Evolutionary conservation across 208 protist species (phyloP).

Genomic region (Naegleria gruberi): DNA sequence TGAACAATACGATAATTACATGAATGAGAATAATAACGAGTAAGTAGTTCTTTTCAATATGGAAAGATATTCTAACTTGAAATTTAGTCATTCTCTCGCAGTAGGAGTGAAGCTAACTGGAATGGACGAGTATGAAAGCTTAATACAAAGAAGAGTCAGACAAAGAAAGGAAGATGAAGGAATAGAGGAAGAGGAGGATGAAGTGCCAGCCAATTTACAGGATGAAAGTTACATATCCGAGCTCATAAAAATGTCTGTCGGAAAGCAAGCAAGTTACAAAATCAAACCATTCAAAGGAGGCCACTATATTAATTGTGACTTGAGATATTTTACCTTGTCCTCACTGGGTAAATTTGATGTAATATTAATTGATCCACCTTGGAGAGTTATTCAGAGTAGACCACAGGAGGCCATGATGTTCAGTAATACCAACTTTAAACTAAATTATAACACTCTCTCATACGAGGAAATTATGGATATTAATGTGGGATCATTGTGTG

Average conservation of each 20-base stretch:
- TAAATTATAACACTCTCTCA: constrained; percentile 35
- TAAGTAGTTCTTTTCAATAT: too few relatives aligned
- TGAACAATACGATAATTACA: neutral
- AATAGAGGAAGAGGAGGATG: neutral
- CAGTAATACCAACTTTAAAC: constrained; percentile 28
- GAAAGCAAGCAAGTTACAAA: neutral
- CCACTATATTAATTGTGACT: constrained; percentile 33
- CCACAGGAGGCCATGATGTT: constrained; percentile 34
- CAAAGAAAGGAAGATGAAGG: neutral
- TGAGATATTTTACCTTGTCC: constrained; percentile 36
- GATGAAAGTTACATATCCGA: neutral
- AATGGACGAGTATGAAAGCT: neutral
- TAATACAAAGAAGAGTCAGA: neutral
- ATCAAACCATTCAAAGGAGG: neutral
- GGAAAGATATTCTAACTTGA: too few relatives aligned
- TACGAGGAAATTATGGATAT: constrained; percentile 43
- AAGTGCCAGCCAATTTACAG: neutral
- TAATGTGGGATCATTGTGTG: constrained; percentile 32
- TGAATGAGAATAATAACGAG: neutral
- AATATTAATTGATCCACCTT: constrained; percentile 44
- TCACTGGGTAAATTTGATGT: constrained; percentile 41
- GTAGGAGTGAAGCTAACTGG: neutral
- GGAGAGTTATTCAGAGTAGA: constrained; percentile 27
- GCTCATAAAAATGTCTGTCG: neutral
- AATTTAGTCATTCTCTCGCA: neutral